Base-by-base conservation (phyloP, 495 filamentous ascomycete genomes). In the Lepidopterella palustris region DNA sequence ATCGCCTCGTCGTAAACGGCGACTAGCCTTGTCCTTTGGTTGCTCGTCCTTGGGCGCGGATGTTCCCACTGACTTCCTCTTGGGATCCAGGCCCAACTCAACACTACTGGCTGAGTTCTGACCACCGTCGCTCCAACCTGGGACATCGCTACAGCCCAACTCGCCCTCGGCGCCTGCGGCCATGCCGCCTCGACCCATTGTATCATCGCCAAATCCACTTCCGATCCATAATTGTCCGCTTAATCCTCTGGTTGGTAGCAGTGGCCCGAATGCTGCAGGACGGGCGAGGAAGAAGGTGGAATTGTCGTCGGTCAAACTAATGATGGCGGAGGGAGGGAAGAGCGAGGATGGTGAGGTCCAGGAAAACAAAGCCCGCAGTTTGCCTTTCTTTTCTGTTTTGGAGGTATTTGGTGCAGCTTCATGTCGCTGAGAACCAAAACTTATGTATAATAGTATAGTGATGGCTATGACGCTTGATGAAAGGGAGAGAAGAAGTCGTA, bases 111-210 rank as follows among this genome's bases (percentile, higher is more conserved):
- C 45, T 3, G 20, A 35, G 32, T 21, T 53, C 39, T 68, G 62
- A n/a, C 62, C 67, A 31, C 59, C 62, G 39, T 60, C 59, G 35
- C 82, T 83, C 92, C 93, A 97, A 3, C 89, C 91, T 1, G 90
- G 89, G n/a, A 96, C 87, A 80, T 97, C 93, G 62, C 92, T 95
- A 72, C 93, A 98, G 24, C 95, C 93, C n/a, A 97, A 77, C 76
- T 98, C 92, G 0, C 92, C 90, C 67, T 90, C 88, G 1, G 80
- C 76, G 8, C 75, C 79, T 0, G 76, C 69, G 25, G 72, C 74
- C 8, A 77, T 72, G 20, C 84, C 82, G 18, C 84, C 82, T 58
- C 83, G 80, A 26, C 79, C 75, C 25, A 83, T 69, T 57, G 72
- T 79, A 62, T 89, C 87, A 61, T 95, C 90, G 13, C 85, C 83